These are phyloP conservation scores for Aureobasidium musti DNA, from an alignment of 2,329 filamentous ascomycete species.

Conservation along the genomic window DNA sequence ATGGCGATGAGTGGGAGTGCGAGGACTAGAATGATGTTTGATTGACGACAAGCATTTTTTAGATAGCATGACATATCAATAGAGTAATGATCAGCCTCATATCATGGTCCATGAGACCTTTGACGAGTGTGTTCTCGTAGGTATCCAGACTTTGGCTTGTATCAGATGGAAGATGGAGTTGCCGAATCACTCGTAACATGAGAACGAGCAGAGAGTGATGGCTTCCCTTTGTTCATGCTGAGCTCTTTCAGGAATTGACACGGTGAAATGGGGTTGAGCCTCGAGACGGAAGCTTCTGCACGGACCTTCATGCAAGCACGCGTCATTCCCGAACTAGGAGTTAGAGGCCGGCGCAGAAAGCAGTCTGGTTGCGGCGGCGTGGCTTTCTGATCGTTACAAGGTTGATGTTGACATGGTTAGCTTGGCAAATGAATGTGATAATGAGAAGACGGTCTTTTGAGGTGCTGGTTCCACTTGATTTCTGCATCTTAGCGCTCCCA, in stretches of 20 bases:
- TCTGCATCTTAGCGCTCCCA: background rate
- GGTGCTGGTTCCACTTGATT: background rate
- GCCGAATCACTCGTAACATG: background rate
- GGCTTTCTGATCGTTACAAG: slow-evolving; percentile 21
- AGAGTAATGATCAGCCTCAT: slow-evolving; percentile 21
- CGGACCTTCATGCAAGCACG: background rate
- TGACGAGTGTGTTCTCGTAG: background rate
- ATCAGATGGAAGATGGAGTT: background rate
- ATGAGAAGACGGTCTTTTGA: slow-evolving; percentile 10
- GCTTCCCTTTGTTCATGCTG: background rate
- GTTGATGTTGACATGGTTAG: slow-evolving; percentile 23
- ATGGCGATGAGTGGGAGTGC: slow-evolving; percentile 21
- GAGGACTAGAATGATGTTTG: slow-evolving; percentile 13
- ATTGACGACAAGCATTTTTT: background rate
- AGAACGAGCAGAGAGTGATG: background rate
- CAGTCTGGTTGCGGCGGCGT: slow-evolving; percentile 8
- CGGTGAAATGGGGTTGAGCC: background rate
- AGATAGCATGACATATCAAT: slow-evolving; percentile 24
- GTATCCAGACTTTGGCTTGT: background rate
- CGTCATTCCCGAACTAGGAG: slow-evolving; percentile 17
- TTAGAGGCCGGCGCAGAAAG: background rate
- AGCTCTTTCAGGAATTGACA: background rate
- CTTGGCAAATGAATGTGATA: slow-evolving; percentile 10
- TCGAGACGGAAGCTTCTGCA: background rate
- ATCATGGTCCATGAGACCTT: background rate